phyloP scores from a whole-genome alignment of 352 stramenopile genomes.

The Phytophthora sojae region DNA sequence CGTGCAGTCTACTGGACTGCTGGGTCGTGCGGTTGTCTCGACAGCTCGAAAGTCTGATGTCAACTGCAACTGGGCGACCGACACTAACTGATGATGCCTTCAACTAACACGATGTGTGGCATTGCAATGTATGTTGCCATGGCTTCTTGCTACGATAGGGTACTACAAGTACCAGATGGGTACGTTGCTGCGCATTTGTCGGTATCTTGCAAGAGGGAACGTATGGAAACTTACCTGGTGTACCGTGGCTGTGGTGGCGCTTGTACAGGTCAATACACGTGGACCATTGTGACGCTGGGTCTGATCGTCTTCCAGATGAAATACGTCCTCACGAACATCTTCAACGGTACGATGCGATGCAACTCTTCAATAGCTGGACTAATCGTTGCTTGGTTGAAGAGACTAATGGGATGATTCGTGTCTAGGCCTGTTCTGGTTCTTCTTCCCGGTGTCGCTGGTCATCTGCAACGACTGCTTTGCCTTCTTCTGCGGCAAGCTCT shows the following conservation, averaged over 20 bases:
- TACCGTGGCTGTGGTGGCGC: neutral
- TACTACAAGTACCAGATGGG: slow-evolving; percentile 97
- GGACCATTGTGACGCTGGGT: slow-evolving; percentile 95
- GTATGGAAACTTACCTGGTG: neutral
- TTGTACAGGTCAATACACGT: slow-evolving; percentile 92
- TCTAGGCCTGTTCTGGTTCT: slow-evolving; percentile 95
- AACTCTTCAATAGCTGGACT: neutral
- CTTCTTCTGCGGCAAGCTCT: slow-evolving; percentile 92
- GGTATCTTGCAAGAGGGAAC: neutral
- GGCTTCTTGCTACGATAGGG: slow-evolving; percentile 38
- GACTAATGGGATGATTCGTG: slow-evolving; percentile 5
- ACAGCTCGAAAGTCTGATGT: neutral
- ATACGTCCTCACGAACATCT: slow-evolving; percentile 97
- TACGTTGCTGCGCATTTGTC: slow-evolving; percentile 21
- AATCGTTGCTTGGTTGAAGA: slow-evolving; percentile 2
- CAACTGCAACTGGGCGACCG: slow-evolving; percentile 7
- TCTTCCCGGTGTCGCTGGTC: slow-evolving; percentile 94
- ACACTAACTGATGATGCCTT: neutral
- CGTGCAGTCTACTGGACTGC: neutral
- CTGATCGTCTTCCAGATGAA: slow-evolving; percentile 98
- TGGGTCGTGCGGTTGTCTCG: slow-evolving; percentile 14
- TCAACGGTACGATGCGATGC: slow-evolving; percentile 74
- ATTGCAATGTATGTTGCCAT: slow-evolving; percentile 7
- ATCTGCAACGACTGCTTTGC: slow-evolving; percentile 97
- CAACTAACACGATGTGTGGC: slow-evolving; percentile 2